Evolutionary conservation across 2,329 filamentous ascomycete genomes (phyloP).

Genomic region (Rutstroemia sp.): DNA sequence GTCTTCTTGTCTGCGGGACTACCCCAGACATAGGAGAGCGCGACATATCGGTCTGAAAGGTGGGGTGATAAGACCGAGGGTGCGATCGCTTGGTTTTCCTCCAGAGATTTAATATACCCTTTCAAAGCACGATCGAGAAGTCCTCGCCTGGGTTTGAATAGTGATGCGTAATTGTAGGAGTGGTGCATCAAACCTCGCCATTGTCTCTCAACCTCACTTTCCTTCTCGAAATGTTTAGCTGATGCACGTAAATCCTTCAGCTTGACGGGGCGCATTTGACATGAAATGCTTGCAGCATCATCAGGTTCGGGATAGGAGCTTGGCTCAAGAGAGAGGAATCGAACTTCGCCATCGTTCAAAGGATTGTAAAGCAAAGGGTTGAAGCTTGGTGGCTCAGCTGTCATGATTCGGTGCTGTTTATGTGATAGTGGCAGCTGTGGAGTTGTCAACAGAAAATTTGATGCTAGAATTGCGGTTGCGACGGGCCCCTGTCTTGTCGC

Average conservation of each 20-base stretch:
- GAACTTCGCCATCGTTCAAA: not conserved
- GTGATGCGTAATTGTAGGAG: not conserved
- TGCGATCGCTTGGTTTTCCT: not conserved
- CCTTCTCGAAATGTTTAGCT: not conserved
- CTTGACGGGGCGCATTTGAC: not conserved
- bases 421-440: too few relatives aligned
- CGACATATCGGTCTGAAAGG: conserved; percentile 3
- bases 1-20: not conserved
- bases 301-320: not conserved
- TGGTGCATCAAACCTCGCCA: not conserved
- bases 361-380: not conserved
- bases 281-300: not conserved
- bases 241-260: not conserved
- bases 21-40: conserved; percentile 6
- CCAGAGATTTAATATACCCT: not conserved
- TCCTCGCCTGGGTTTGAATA: conserved; percentile 1
- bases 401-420: not conserved
- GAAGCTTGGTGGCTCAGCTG: not conserved
- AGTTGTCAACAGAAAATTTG: too few relatives aligned
- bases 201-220: not conserved
- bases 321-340: conserved; percentile 1
- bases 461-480: too few relatives aligned
- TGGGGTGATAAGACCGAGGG: not conserved
- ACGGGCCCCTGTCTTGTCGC: too few relatives aligned
- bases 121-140: conserved; percentile 1